These are phyloP conservation scores for Scleroderma bovista DNA, from an alignment of 768 basidiomycete species.

Conservation along the genomic window DNA sequence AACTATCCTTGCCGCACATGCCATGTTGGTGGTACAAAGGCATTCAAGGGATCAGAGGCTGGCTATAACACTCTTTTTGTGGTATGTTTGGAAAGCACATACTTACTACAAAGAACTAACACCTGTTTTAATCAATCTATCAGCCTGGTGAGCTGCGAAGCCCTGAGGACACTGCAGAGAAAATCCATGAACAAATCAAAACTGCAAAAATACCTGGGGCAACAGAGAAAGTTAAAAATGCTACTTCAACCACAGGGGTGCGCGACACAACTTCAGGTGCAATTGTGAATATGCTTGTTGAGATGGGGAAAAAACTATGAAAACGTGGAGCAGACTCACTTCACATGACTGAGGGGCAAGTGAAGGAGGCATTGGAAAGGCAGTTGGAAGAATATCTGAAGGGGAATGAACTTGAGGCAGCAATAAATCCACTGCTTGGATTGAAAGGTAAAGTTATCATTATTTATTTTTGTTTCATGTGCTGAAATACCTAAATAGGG, in stretches of 20 bases:
- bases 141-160: not conserved
- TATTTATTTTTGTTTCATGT: too few species aligned
- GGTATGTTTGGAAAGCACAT: slow-evolving; percentile 10
- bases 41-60: slow-evolving; percentile 26
- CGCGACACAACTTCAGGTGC: not conserved
- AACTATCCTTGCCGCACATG: slow-evolving; percentile 40
- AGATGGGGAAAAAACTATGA: slow-evolving; percentile 1
- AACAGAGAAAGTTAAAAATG: not conserved
- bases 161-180: not conserved
- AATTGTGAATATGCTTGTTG: not conserved
- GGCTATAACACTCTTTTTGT: slow-evolving; percentile 33
- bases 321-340: not conserved
- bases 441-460: not conserved
- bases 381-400: not conserved
- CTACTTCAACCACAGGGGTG: not conserved
- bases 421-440: slow-evolving; percentile 6
- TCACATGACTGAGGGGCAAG: not conserved
- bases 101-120: too few species aligned
- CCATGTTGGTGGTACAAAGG: slow-evolving; percentile 29
- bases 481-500: not conserved
- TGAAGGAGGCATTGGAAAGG: not conserved
- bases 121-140: not conserved
- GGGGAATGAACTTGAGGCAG: not conserved
- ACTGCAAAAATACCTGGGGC: not conserved
- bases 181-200: not conserved